Evolutionary conservation across 2,329 filamentous ascomycete genomes (phyloP), one percentile per base, ranked within the genome.

Genomic region (Ophiostoma perfectum): DNA sequence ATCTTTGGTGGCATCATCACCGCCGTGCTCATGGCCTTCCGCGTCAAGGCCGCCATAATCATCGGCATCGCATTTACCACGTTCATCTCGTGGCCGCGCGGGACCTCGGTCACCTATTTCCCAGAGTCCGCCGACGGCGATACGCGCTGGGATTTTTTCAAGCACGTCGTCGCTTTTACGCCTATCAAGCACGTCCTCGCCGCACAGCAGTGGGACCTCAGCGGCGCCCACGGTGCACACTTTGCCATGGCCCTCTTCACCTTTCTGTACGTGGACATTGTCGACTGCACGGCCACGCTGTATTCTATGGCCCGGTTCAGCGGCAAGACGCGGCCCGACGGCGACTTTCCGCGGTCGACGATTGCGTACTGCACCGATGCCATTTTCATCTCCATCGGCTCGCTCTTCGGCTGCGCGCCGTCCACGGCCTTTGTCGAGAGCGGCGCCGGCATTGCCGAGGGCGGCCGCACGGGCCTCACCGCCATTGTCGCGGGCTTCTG

Each of bases 291-390:
- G 0, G 90, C 89, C 58, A 92, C 90, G 0, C 79, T 92, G 49
- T 92, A 92, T 78, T 90, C 89, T n/a, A 92, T 93, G 90, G 90
- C 90, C 1, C 87, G 88, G 36, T 92, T 92, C 78, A 88, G 86
- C 70, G 74, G 73, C 72, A 90, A 72, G 83, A 88, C 74, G 78
- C 83, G 72, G 3, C 70, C 72, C 18, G 86, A 89, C 2, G 87
- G 88, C n/a, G 92, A 96, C 76, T 97, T 97, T 71, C 91, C 93
- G 66, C 88, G 92, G 55, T 93, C 90, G 2, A 92, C 92, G 0
- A 79, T 94, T 44, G 93, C 93, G 1, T 93, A 92, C 76, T 89
- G 85, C 73, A 86, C 85, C 3, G 90, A 93, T 72, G 89, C 90
- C 0, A 77, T 88, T 14, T 88, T 87, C 70, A 91, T 92, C 71